Base-by-base conservation (phyloP, 768 basidiomycete species). In the Glaciozyma antarctica region DNA sequence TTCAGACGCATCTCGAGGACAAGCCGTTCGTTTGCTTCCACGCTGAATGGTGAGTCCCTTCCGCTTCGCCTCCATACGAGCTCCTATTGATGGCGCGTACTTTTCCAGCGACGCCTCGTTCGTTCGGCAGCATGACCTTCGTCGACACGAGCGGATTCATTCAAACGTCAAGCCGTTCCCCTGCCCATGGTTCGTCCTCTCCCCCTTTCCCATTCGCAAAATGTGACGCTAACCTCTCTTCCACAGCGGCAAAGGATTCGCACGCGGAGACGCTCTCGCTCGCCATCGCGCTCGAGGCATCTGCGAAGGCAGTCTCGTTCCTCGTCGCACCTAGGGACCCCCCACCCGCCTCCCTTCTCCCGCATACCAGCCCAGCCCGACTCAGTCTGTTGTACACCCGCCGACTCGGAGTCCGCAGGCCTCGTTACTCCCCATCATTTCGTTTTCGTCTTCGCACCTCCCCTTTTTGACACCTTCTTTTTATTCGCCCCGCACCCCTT, bases 1-100 rank as follows among this genome's bases (percentile, higher is more conserved):
- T 79, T 59, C 78, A 80, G 66, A 79, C 78, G 44, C 79, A 80
- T 66, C 70, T 80, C 21, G 77, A 78, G 65, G 77, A 79, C 73
- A 79, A 79, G 73, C 79, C 78, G 17, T 78, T 74, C 66, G 69
- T 75, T 2, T 80, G 79, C 63, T 67, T 72, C 0, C 74, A 73
- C 38, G 66, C 70, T n/a, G 76, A 76, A 52, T 79, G 78, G 78
- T 78, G 59, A 70, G 78, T 75, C 9, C 32, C n/a, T 21, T 30
- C 26, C 32, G n/a, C 21, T 45, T 58, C 45, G 21, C 19, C 44
- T 57, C 58, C 41, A 10, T 3, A 51, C 16, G 48, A 38, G 38
- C n/a, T 24, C 45, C 60, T 64, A 45, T 24, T 26, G 5, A 12
- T 47, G 21, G 24, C 17, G 17, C 54, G 22, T 19, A 2, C 24